Base-by-base conservation (phyloP, 2,329 filamentous ascomycete genomes). In the Fusarium buxicola region DNA sequence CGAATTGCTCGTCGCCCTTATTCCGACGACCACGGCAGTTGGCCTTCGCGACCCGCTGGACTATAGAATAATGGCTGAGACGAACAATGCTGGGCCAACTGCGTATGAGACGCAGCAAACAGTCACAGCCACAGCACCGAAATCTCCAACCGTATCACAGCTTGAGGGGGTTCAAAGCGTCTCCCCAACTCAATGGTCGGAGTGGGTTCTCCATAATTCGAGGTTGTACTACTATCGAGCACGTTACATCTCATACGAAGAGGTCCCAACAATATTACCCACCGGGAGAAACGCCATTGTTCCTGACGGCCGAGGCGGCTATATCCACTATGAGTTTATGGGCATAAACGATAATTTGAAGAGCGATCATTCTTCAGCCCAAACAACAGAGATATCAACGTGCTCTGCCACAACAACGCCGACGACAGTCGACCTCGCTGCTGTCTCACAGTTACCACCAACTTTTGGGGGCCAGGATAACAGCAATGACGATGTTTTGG, bases 241-340 rank as follows among this genome's bases (percentile, higher is more conserved):
- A 16, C 65, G 69, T 8, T 60, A 60, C n/a, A 56, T 71, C 40
- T 50, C 66, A 24, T 51, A 59, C n/a, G 45, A 67, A 9, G 63
- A 45, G 8, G 58, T 61, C 9, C 38, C 51, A 30, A 32, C 47
- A 30, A 50, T 69, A 28, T 45, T 44, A 12, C 36, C 47, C 13
- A 67, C 58, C 27, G 56, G 63, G 3, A 65, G 63, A 36, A 70
- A 67, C 55, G 65, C 54, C 15, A 54, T 69, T 30, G 55, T 69
- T 16, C 55, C 47, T 8, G 55, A 69, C 13, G 30, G 52, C 7
- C 50, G 41, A n/a, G 67, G 65, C 8, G 44, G 56, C 15, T 70
- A 58, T 7, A 58, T 71, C 8, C 69, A 70, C 31, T 71, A 71
- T 25, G 58, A 71, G 25, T 71, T 68, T 31, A 47, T 57, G 32